Evolutionary conservation across 805 yeast genomes (phyloP), one percentile per base, ranked within the genome.

Genomic region (Candida mattraensis): DNA sequence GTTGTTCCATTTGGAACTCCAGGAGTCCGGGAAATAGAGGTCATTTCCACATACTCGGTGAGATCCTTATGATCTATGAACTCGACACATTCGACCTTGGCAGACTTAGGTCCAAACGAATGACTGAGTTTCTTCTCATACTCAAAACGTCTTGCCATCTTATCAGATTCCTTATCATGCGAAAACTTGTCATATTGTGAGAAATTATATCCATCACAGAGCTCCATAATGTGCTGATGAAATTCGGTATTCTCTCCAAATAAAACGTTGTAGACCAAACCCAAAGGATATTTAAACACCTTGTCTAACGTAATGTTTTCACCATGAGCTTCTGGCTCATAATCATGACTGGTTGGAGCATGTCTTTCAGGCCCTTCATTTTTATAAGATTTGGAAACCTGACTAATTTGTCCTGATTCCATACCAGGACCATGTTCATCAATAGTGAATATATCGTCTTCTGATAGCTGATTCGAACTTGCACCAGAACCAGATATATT

Each of bases 1-100:
- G 85, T 73, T 27, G 72, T 72, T 4, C 99, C 99, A 51, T 89
- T 83, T 0, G 99, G 99, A 11, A 93, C 98, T 54, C 87, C 93
- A 0, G 99, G 99, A 0, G 99, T 89, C 25, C 64, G 67, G 0
- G 91, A 78, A 2, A 75, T 67, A 26, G 80, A 77, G 2, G 78
- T 62, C 2, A 87, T 78, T 40, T 78, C 72, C 21, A 87, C 74
- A 45, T 71, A 71, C 12, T 69, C 66, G 5, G 72, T 64, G 33
- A 68, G 66, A 50, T 85, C 83, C 50, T 71, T 61, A 29, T 70
- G 61, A 28, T 78, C 74, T 14, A 85, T 67, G 0, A 69, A 64
- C 48, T 88, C 96, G 3, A 59, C 61, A 5, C 67, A 69, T 20
- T 78, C 76, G 11, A 75, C 78, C 38, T 72, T 78, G 3, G 99